Evolutionary conservation across 306 rosid species (phyloP).

Genomic region (Fragaria iinumae): DNA sequence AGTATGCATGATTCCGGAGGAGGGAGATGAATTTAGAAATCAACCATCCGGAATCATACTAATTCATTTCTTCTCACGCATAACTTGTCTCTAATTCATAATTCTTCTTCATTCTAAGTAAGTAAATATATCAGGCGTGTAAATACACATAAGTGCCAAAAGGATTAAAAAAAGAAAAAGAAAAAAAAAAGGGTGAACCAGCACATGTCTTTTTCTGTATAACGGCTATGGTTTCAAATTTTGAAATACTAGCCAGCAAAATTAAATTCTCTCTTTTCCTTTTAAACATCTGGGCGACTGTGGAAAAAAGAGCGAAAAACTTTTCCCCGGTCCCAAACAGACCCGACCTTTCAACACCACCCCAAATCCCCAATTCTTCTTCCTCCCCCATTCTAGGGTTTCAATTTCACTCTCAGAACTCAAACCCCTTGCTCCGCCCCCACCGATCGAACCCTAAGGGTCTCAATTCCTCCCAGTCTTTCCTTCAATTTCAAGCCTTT

Average conservation of each 20-base stretch:
- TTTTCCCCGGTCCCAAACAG: not conserved
- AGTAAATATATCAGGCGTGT: no score
- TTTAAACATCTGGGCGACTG: not conserved
- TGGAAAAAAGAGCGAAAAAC: not conserved
- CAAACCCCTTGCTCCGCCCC: no score
- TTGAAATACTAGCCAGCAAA: not conserved
- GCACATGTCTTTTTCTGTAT: no score
- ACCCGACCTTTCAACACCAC: not conserved
- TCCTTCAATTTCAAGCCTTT: conserved; percentile 7
- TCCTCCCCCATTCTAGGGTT: not conserved
- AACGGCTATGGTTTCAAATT: conserved; percentile 1
- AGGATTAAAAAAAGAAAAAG: no score
- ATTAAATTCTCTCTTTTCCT: not conserved
- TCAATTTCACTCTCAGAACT: not conserved
- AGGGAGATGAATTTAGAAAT: no score
- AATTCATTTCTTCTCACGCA: no score
- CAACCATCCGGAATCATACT: no score
- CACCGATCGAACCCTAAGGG: not conserved
- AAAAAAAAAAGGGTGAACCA: no score
- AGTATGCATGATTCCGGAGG: no score
- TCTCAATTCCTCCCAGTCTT: not conserved
- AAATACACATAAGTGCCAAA: no score
- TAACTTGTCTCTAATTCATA: no score
- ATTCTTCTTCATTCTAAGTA: no score
- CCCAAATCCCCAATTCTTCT: not conserved